Evolutionary conservation across 1,139 yeast genomes (phyloP).

Genomic region (Debaryomyces singareniensis): DNA sequence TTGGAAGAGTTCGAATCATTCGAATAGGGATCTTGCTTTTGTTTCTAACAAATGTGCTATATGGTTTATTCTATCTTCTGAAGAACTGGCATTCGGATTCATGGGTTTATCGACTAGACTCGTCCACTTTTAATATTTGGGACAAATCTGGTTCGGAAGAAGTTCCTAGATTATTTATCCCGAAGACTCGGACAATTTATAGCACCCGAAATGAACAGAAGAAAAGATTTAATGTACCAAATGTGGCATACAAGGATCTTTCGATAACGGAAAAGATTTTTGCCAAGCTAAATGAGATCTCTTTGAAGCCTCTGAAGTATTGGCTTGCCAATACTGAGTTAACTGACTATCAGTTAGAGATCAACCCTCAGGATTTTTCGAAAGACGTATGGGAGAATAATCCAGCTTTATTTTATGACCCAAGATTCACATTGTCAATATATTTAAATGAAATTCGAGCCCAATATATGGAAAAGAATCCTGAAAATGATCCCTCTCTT

Average conservation of each 20-base stretch:
- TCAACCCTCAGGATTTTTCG: slow-evolving; percentile 9
- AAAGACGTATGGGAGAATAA: slow-evolving; percentile 13
- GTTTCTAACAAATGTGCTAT: neutral
- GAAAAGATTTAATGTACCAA: neutral
- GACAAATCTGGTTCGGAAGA: too few species aligned
- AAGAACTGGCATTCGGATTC: neutral
- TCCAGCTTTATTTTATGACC: slow-evolving; percentile 26
- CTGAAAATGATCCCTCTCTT: slow-evolving; percentile 12
- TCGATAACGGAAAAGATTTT: slow-evolving; percentile 4
- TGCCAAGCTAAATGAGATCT: slow-evolving; percentile 10
- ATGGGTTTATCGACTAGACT: neutral
- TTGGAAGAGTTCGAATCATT: neutral
- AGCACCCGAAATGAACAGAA: neutral
- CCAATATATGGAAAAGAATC: slow-evolving; percentile 8
- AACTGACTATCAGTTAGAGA: slow-evolving; percentile 10
- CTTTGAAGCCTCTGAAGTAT: slow-evolving; percentile 11
- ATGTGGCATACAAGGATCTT: neutral
- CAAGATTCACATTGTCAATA: slow-evolving; percentile 32
- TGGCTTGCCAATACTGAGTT: slow-evolving; percentile 22
- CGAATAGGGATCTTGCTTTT: neutral
- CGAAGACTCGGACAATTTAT: neutral
- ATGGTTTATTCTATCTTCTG: neutral
- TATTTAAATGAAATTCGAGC: slow-evolving; percentile 23
- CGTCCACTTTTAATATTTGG: neutral
- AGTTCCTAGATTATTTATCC: neutral